Percentiles rank a stretch among this genome's conserved stretches.
Conservation (phyloP, 2,329 filamentous ascomycete species). For the Plenodomus tracheiphilus region DNA sequence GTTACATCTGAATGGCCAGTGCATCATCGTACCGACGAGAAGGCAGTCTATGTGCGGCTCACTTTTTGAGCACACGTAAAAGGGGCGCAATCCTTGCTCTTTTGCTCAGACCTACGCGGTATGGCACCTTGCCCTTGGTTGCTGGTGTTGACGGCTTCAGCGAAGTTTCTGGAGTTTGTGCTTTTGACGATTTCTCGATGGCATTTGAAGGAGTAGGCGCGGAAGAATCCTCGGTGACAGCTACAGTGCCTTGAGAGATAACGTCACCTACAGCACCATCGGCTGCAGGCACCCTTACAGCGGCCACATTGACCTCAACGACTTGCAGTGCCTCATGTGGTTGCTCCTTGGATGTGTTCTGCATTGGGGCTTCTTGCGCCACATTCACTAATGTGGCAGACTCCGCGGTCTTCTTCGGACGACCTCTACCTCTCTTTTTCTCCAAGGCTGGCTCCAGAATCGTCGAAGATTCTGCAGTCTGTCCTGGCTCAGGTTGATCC, state of each 20-base stretch:
- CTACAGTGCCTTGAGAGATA: not conserved
- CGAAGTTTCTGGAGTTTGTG: constrained; percentile 12
- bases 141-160: constrained; percentile 18
- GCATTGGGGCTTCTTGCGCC: constrained; percentile 6
- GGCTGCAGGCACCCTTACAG: not conserved
- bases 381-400: constrained; percentile 1
- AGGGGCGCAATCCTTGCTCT: constrained; percentile 53
- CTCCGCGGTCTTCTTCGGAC: constrained; percentile 31
- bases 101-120: constrained; percentile 55
- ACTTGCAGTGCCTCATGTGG: constrained; percentile 4
- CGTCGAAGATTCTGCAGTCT: not conserved
- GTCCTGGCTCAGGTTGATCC: constrained; percentile 14
- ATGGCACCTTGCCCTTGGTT: constrained; percentile 46
- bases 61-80: constrained; percentile 53
- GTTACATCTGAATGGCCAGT: constrained; percentile 6
- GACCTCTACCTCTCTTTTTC: constrained; percentile 38
- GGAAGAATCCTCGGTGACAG: not conserved
- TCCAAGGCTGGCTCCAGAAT: constrained; percentile 8
- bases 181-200: not conserved
- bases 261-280: not conserved
- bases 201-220: not conserved
- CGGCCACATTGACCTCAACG: constrained; percentile 1
- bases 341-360: not conserved
- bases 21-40: constrained; percentile 1
- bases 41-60: not conserved